phyloP scores from a whole-genome alignment of 345 rosid species.

The Linum trigynum region DNA sequence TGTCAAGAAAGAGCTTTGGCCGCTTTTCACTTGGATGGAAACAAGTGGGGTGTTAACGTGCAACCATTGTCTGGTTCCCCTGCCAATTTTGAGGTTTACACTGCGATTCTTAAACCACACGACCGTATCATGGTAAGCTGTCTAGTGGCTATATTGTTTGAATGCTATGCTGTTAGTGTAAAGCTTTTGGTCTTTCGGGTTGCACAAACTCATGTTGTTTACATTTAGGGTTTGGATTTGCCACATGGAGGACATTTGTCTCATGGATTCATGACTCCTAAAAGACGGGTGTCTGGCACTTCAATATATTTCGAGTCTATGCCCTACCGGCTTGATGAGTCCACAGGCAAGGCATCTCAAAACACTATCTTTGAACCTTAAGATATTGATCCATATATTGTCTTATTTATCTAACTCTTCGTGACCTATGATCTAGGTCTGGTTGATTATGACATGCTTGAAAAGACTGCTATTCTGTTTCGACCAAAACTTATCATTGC shows the following conservation, averaged over 20 bases:
- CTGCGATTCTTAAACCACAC: conserved; percentile 76
- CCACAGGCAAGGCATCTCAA: conserved; percentile 45
- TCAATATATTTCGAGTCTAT: conserved; percentile 90
- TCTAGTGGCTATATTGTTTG: background rate
- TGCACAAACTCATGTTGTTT: conserved; percentile 6
- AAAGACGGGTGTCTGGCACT: conserved; percentile 86
- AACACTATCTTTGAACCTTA: background rate
- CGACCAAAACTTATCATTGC: conserved; percentile 90
- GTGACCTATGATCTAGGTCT: conserved; percentile 38
- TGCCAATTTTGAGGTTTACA: conserved; percentile 93
- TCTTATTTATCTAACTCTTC: conserved; percentile 8
- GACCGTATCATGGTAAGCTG: conserved; percentile 75
- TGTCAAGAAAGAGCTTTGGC: conserved; percentile 80
- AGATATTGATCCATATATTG: background rate
- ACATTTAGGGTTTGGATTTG: conserved; percentile 66
- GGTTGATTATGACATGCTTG: conserved; percentile 89
- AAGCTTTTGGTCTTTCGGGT: conserved; percentile 6
- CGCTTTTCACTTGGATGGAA: conserved; percentile 63
- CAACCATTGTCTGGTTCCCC: conserved; percentile 97
- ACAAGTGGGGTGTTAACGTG: conserved; percentile 88
- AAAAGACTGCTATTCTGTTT: conserved; percentile 73
- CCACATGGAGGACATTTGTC: conserved; percentile 94
- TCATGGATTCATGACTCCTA: conserved; percentile 94
- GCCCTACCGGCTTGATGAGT: conserved; percentile 92
- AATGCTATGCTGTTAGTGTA: background rate